Conservation (phyloP, 805 yeast species). For the Metschnikowia santaceciliae region DNA sequence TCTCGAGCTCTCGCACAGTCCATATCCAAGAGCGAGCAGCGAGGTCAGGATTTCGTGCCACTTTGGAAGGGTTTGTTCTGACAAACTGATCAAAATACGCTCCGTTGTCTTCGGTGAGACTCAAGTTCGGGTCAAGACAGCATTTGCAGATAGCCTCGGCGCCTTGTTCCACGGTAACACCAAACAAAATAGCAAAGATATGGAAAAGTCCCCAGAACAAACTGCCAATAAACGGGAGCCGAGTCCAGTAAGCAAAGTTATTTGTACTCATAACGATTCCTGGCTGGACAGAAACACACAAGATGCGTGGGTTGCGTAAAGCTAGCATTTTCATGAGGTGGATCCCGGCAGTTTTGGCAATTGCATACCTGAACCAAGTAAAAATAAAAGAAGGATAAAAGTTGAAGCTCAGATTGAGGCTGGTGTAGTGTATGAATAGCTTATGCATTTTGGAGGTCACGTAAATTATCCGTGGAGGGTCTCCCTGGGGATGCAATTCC, state of each 20-base stretch:
- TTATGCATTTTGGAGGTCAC: conserved; percentile 65
- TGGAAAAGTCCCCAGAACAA: conserved; percentile 70
- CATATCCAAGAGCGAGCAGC: conserved; percentile 76
- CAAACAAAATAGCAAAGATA: conserved; percentile 62
- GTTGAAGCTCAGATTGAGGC: conserved; percentile 47
- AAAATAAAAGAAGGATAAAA: conserved; percentile 62
- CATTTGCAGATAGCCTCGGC: conserved; percentile 60
- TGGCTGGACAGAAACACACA: conserved; percentile 70
- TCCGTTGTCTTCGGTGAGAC: conserved; percentile 59
- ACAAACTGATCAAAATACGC: conserved; percentile 54
- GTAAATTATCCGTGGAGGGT: conserved; percentile 55
- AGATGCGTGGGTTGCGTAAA: conserved; percentile 58
- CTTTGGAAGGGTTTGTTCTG: conserved; percentile 47
- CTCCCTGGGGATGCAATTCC: conserved; percentile 21
- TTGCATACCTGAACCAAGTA: conserved; percentile 74
- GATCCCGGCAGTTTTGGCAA: conserved; percentile 74
- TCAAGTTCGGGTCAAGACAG: conserved; percentile 50
- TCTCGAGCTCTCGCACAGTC: conserved; percentile 60
- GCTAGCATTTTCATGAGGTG: conserved; percentile 67
- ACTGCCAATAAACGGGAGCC: conserved; percentile 73
- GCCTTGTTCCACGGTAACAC: conserved; percentile 71
- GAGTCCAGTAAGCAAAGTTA: conserved; percentile 70
- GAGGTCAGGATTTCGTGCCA: conserved; percentile 53
- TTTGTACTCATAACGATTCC: conserved; percentile 85
- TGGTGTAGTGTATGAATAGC: conserved; percentile 46